Percentiles rank a stretch among this genome's conserved stretches.
phyloP scores from a whole-genome alignment of 2,329 filamentous ascomycete genomes.

The Stagonosporopsis chrysanthemi region DNA sequence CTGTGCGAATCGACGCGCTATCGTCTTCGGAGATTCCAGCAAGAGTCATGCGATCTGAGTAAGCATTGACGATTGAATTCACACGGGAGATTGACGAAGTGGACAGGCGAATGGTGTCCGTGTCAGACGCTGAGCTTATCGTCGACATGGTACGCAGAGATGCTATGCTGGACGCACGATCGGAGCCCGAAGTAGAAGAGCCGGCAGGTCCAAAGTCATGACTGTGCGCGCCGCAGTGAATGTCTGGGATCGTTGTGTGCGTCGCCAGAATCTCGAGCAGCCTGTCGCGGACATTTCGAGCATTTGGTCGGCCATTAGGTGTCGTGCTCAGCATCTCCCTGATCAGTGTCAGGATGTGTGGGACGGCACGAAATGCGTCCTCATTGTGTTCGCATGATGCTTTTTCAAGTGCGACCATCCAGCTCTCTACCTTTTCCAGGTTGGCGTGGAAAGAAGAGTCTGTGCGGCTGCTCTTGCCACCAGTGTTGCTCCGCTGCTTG shows the following conservation, averaged over 20 bases:
- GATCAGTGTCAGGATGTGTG: slow-evolving; percentile 52
- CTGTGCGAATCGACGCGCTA: slow-evolving; percentile 36
- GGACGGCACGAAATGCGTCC: slow-evolving; percentile 50
- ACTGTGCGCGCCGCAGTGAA: slow-evolving; percentile 47
- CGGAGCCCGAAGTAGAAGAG: slow-evolving; percentile 37
- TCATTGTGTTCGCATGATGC: slow-evolving; percentile 58
- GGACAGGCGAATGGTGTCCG: slow-evolving; percentile 42
- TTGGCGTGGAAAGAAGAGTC: slow-evolving; percentile 79
- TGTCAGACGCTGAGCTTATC: slow-evolving; percentile 38
- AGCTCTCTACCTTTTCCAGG: slow-evolving; percentile 70
- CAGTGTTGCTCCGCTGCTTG: slow-evolving; percentile 63
- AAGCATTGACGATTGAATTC: slow-evolving; percentile 43
- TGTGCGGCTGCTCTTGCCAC: slow-evolving; percentile 62
- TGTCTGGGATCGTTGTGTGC: slow-evolving; percentile 41
- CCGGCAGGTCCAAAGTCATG: slow-evolving; percentile 38
- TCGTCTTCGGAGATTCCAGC: slow-evolving; percentile 44
- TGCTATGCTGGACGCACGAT: slow-evolving; percentile 37
- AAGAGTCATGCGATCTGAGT: slow-evolving; percentile 40
- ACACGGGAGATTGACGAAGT: slow-evolving; percentile 32
- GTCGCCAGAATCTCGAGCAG: slow-evolving; percentile 43
- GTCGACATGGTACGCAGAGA: slow-evolving; percentile 42
- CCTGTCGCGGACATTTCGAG: slow-evolving; percentile 52
- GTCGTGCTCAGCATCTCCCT: slow-evolving; percentile 53
- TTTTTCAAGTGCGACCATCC: slow-evolving; percentile 69
- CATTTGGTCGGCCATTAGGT: slow-evolving; percentile 51